phyloP scores from a whole-genome alignment of 1,139 yeast species.

The Yamadazyma aaseri region DNA sequence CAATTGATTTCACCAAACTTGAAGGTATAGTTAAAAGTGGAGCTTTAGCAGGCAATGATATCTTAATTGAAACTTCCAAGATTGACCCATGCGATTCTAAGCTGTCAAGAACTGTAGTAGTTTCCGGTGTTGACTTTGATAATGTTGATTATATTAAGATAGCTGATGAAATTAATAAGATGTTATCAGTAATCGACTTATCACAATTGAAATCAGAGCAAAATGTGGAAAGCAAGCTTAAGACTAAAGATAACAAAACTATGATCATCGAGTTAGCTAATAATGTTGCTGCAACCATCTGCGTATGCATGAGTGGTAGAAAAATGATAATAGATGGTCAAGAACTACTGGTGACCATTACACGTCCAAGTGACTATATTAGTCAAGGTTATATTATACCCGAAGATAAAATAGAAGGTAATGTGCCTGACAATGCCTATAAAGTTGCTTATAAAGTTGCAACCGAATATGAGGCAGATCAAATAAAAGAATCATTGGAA shows the following conservation, averaged over 20 bases:
- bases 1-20: slow-evolving; percentile 53
- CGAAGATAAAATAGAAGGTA: slow-evolving; percentile 7
- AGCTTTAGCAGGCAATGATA: slow-evolving; percentile 40
- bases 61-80: slow-evolving; percentile 38
- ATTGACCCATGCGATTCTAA: slow-evolving; percentile 55
- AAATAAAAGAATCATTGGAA: slow-evolving; percentile 25
- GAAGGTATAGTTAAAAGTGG: slow-evolving; percentile 47
- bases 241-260: slow-evolving; percentile 34
- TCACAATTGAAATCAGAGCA: slow-evolving; percentile 17
- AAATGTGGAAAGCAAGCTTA: slow-evolving; percentile 33
- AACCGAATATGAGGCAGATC: slow-evolving; percentile 25
- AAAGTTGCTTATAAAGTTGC: slow-evolving; percentile 32
- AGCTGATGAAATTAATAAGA: slow-evolving; percentile 42
- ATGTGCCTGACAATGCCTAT: slow-evolving; percentile 35
- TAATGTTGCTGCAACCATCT: slow-evolving; percentile 58
- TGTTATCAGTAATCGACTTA: slow-evolving; percentile 36
- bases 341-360: slow-evolving; percentile 27
- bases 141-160: slow-evolving; percentile 40
- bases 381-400: slow-evolving; percentile 27
- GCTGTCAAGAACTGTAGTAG: slow-evolving; percentile 47
- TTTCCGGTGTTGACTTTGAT: slow-evolving; percentile 46
- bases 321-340: slow-evolving; percentile 21
- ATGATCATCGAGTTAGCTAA: slow-evolving; percentile 54
- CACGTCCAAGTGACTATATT: slow-evolving; percentile 66
- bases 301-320: slow-evolving; percentile 46